Evolutionary conservation across 495 filamentous ascomycete species (phyloP).

Genomic region (Wilcoxina mikolae): DNA sequence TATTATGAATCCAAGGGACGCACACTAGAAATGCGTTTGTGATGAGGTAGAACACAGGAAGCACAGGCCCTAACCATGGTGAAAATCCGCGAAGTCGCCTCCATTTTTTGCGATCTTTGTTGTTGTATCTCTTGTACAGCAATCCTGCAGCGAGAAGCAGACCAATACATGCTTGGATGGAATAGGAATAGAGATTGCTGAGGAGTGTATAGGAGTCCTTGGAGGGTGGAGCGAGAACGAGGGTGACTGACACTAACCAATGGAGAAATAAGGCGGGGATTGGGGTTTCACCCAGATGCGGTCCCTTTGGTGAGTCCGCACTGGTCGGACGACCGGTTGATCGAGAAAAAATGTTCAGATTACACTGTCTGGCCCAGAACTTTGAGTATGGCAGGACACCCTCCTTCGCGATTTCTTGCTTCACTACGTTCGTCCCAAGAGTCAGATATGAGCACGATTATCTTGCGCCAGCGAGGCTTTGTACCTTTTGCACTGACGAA

Average conservation of each 20-base stretch:
- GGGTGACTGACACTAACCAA: slow-evolving; percentile 32
- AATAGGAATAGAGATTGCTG: slow-evolving; percentile 16
- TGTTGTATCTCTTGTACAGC: slow-evolving; percentile 12
- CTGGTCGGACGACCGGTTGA: slow-evolving; percentile 32
- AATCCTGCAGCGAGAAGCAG: slow-evolving; percentile 17
- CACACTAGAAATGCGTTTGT: slow-evolving; percentile 13
- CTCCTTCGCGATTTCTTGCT: slow-evolving; percentile 41
- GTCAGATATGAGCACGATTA: too few relatives aligned
- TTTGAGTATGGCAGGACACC: slow-evolving; percentile 38
- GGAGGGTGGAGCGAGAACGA: slow-evolving; percentile 24
- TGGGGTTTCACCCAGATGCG: slow-evolving; percentile 30
- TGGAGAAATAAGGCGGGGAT: slow-evolving; percentile 34
- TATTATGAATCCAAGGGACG: slow-evolving; percentile 5
- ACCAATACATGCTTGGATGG: slow-evolving; percentile 16
- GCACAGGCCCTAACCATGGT: slow-evolving; percentile 12
- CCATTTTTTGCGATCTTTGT: slow-evolving; percentile 9
- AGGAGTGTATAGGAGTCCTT: slow-evolving; percentile 12
- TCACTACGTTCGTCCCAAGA: too few relatives aligned
- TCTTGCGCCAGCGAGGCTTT: too few relatives aligned
- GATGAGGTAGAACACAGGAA: slow-evolving; percentile 13
- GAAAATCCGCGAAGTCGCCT: slow-evolving; percentile 6
- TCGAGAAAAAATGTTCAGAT: slow-evolving; percentile 32
- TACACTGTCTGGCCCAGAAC: slow-evolving; percentile 14
- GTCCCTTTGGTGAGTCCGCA: slow-evolving; percentile 15
- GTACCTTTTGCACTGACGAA: slow-evolving; percentile 36